Conservation (phyloP, 257 asterid species). For the Sherardia arvensis region DNA sequence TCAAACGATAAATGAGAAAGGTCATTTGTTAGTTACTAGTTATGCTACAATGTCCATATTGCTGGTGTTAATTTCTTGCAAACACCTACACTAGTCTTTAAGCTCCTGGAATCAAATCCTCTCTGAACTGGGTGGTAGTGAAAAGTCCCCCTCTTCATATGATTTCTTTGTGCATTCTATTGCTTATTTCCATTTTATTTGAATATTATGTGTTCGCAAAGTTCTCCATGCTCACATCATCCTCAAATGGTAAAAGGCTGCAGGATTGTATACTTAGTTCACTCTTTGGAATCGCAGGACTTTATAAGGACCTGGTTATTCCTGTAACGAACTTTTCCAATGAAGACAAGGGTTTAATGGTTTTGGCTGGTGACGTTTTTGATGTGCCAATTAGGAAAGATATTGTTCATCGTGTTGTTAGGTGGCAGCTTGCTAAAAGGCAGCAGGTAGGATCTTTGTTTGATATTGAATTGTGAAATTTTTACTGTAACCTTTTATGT, state of each 20-base stretch:
- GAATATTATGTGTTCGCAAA: neutral
- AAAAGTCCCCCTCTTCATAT: neutral
- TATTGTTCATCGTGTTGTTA: constrained; percentile 91
- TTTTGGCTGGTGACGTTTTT: constrained; percentile 86
- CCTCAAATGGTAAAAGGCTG: neutral
- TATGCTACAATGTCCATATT: neutral
- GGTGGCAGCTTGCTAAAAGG: constrained; percentile 96
- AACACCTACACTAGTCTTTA: neutral
- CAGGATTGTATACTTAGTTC: constrained; percentile 2
- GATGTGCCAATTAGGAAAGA: constrained; percentile 89
- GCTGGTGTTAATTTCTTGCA: neutral
- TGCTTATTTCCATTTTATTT: neutral
- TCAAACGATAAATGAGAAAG: neutral
- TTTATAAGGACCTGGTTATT: constrained; percentile 61
- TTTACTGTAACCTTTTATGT: neutral
- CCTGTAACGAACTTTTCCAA: constrained; percentile 68
- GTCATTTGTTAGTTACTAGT: neutral
- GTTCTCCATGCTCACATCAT: neutral
- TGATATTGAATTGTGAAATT: neutral
- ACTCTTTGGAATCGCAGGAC: constrained; percentile 41
- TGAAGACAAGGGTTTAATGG: constrained; percentile 83
- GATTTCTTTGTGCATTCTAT: neutral
- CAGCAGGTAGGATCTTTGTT: constrained; percentile 50
- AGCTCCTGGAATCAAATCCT: neutral
- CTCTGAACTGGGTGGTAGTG: neutral